Evolutionary conservation across 208 protist species (phyloP).

Genomic region (Trichomonas vaginalis): DNA sequence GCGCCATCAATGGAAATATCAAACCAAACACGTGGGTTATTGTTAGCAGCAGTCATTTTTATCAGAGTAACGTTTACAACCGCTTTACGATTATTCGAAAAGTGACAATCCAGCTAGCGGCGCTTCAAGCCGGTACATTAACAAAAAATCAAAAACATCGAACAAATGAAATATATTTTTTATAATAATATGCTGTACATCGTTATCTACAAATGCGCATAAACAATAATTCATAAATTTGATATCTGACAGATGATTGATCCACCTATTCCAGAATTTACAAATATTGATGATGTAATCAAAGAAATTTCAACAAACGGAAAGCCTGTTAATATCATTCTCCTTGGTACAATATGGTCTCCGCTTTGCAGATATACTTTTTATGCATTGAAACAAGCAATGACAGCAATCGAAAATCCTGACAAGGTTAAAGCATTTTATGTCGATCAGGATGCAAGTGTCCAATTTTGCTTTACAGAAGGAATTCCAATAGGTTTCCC

Average conservation of each 20-base stretch:
- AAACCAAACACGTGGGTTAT: conserved; percentile 9
- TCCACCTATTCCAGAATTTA: neutral
- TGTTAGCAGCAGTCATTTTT: neutral
- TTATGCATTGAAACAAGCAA: neutral
- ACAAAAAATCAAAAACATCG: no score
- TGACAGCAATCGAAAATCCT: neutral
- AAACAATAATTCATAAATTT: no score
- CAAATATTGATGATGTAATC: neutral
- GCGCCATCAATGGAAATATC: neutral
- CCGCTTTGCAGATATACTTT: neutral
- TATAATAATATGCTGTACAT: no score
- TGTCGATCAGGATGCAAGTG: neutral
- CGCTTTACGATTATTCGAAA: neutral
- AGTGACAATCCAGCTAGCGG: no score
- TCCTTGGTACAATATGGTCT: neutral
- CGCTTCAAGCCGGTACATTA: no score
- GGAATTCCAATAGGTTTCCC: neutral
- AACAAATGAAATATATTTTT: no score
- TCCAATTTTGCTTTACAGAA: conserved; percentile 4
- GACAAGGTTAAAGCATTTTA: neutral
- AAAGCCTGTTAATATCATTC: neutral
- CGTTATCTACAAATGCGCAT: no score
- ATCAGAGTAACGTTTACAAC: neutral
- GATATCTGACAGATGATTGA: neutral
- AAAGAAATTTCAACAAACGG: neutral